phyloP scores from a whole-genome alignment of 441 rosid species.

The Cnidoscolus chayamansa region DNA sequence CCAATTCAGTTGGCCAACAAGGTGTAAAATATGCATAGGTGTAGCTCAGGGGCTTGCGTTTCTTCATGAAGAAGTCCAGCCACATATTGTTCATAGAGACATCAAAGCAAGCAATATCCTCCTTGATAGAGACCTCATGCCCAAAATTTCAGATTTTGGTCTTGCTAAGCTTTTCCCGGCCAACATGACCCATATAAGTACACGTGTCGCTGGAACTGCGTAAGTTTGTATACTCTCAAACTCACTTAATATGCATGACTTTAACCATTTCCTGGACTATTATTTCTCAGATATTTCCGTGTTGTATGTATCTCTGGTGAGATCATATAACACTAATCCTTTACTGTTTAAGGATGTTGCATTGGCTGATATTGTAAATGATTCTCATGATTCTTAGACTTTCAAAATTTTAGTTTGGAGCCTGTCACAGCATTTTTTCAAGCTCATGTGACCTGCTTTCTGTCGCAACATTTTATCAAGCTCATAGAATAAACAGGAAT shows the following conservation, averaged over 20 bases:
- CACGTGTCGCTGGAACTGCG: slow-evolving; percentile 72
- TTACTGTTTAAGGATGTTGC: not conserved
- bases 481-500: not conserved
- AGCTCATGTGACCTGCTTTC: not conserved
- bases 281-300: not conserved
- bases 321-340: not conserved
- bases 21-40: slow-evolving; percentile 54
- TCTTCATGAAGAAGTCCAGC: slow-evolving; percentile 64
- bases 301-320: not conserved
- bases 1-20: slow-evolving; percentile 48
- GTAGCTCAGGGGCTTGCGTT: slow-evolving; percentile 60
- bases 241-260: slow-evolving; percentile 6
- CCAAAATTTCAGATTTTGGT: slow-evolving; percentile 74
- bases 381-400: not conserved
- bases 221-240: slow-evolving; percentile 31
- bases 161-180: slow-evolving; percentile 67
- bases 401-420: not conserved
- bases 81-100: slow-evolving; percentile 62
- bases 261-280: not conserved
- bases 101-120: slow-evolving; percentile 76
- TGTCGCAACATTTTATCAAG: too few relatives aligned
- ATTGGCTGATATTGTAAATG: not conserved
- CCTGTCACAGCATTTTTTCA: not conserved
- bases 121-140: slow-evolving; percentile 45
- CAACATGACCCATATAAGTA: slow-evolving; percentile 57